Conservation (phyloP, 106 monocot genomes). For the Platanthera guangdongensis region DNA sequence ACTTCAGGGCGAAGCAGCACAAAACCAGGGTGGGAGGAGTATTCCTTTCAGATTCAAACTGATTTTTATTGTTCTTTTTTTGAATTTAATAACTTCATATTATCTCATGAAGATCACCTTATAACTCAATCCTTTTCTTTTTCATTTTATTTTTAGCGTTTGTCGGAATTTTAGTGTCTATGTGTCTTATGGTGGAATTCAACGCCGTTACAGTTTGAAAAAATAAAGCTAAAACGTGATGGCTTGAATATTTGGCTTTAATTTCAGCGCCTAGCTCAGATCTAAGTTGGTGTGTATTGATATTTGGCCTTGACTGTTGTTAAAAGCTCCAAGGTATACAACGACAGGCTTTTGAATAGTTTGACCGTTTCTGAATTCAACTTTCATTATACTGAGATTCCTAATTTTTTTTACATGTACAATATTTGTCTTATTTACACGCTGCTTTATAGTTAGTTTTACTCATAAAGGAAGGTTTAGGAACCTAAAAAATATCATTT, state of each 20-base stretch:
- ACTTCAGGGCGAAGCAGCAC: too few relatives aligned
- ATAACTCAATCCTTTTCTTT: neutral
- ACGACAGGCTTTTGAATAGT: neutral
- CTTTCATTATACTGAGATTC: neutral
- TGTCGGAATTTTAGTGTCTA: neutral
- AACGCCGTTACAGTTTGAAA: neutral
- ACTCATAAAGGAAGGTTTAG: neutral
- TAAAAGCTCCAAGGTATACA: neutral
- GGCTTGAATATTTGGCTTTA: neutral
- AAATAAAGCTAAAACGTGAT: neutral
- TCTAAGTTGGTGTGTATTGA: neutral
- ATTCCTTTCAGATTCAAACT: neutral
- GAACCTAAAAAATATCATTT: neutral
- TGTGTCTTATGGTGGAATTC: neutral
- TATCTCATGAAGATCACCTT: neutral
- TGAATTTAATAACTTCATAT: neutral
- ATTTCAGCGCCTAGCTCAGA: neutral
- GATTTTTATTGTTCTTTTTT: neutral
- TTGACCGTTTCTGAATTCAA: neutral
- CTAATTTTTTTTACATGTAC: neutral
- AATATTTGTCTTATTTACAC: neutral
- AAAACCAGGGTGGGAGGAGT: neutral
- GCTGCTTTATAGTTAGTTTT: conserved; percentile 1
- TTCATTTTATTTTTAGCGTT: neutral
- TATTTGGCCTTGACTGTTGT: neutral